phyloP scores from a whole-genome alignment of 2,329 filamentous ascomycete species.

The Talaromyces verruculosus region DNA sequence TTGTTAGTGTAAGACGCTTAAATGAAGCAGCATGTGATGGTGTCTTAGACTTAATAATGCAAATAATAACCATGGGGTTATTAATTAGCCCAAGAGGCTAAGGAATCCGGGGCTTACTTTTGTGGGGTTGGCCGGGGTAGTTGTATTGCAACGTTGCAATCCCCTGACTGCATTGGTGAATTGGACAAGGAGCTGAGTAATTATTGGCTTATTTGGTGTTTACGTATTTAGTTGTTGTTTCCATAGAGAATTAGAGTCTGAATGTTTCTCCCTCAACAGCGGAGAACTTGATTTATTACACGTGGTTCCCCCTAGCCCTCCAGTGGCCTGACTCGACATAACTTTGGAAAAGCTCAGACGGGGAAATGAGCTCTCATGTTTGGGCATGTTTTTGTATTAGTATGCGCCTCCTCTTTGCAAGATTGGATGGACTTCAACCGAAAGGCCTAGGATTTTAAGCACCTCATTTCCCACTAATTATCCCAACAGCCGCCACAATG shows the following conservation, averaged over 20 bases:
- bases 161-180: not conserved
- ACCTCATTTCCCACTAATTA: conserved; percentile 13
- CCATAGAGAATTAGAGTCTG: not conserved
- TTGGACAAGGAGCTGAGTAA: not conserved
- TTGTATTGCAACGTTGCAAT: conserved; percentile 1
- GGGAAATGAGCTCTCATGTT: not conserved
- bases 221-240: not conserved
- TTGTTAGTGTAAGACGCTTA: not conserved
- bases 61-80: not conserved
- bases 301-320: not conserved
- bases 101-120: not conserved
- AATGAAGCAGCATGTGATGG: conserved; percentile 1
- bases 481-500: conserved; percentile 2
- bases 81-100: conserved; percentile 1
- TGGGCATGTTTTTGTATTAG: not conserved
- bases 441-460: not conserved
- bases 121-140: conserved; percentile 6
- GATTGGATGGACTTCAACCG: not conserved
- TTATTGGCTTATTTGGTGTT: not conserved
- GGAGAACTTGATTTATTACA: no score
- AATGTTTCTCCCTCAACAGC: not conserved
- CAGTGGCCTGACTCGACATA: not conserved
- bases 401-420: not conserved
- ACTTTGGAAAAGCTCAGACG: not conserved
- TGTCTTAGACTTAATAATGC: not conserved